phyloP scores from a whole-genome alignment of 257 asterid species.

The Osmanthus fragrans region DNA sequence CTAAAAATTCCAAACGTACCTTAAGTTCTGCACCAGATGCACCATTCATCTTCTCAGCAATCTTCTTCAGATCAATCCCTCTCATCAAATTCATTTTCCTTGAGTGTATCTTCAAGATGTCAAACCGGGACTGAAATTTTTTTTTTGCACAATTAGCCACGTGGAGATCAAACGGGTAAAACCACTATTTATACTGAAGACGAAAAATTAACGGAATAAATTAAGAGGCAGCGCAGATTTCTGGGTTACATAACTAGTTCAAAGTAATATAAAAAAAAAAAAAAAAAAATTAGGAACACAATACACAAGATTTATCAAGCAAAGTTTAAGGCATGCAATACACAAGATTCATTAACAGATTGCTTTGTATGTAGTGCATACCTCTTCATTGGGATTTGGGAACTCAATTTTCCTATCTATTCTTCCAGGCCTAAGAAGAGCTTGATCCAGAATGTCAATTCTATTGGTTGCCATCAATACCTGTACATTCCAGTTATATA shows the following conservation, averaged over 20 bases:
- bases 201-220: background rate
- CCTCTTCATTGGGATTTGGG: slow-evolving; percentile 75
- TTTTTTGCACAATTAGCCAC: slow-evolving; percentile 12
- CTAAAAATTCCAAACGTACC: slow-evolving; percentile 29
- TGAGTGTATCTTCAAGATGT: slow-evolving; percentile 74
- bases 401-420: slow-evolving; percentile 73
- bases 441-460: slow-evolving; percentile 70
- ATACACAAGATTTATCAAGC: background rate
- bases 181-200: background rate
- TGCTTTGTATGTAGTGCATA: slow-evolving; percentile 20
- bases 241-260: background rate
- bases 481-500: slow-evolving; percentile 29
- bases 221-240: background rate
- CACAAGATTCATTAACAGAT: background rate
- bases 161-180: background rate
- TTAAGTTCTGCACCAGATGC: slow-evolving; percentile 80
- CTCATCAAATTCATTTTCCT: slow-evolving; percentile 76
- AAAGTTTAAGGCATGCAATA: background rate
- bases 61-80: slow-evolving; percentile 74
- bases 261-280: background rate
- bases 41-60: slow-evolving; percentile 74
- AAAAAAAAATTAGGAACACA: background rate
- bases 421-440: slow-evolving; percentile 77
- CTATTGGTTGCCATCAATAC: slow-evolving; percentile 79
- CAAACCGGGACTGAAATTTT: slow-evolving; percentile 58